These are phyloP conservation scores for Colletotrichum salicis DNA, from an alignment of 2,329 filamentous ascomycete genomes.

Conservation along the genomic window DNA sequence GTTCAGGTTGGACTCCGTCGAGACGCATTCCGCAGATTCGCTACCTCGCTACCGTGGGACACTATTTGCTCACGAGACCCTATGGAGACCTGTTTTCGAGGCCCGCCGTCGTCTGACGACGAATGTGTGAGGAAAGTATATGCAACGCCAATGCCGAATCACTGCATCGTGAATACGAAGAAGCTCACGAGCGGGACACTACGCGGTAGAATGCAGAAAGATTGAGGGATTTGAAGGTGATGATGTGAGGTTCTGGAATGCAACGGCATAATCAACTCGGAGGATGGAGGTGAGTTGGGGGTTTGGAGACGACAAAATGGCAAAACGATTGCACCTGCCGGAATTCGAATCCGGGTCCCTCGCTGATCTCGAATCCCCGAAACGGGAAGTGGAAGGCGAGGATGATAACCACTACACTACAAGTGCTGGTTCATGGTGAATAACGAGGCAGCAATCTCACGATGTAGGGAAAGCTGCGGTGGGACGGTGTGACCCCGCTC, in stretches of 20 bases:
- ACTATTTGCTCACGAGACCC: background rate
- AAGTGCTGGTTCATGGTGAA: background rate
- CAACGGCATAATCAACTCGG: too few relatives aligned
- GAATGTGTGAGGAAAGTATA: background rate
- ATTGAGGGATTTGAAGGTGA: background rate
- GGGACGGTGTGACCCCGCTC: background rate
- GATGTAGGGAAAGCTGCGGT: background rate
- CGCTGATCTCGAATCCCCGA: background rate
- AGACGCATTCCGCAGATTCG: background rate
- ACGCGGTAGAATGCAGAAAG: background rate
- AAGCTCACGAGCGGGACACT: too few relatives aligned
- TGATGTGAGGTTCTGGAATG: too few relatives aligned
- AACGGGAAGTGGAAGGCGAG: background rate
- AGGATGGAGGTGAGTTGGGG: too few relatives aligned
- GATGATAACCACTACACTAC: background rate
- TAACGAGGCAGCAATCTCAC: background rate
- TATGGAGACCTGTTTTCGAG: background rate
- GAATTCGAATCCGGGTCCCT: background rate
- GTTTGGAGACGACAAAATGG: background rate
- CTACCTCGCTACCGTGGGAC: background rate
- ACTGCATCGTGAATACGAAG: background rate
- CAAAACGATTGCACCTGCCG: background rate
- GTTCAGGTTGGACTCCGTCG: background rate
- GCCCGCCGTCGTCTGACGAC: background rate
- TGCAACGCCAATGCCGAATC: background rate